Percentiles rank a stretch among this genome's conserved stretches.
Evolutionary conservation across 768 basidiomycete species (phyloP).

Genomic region (Podaxis sp.): DNA sequence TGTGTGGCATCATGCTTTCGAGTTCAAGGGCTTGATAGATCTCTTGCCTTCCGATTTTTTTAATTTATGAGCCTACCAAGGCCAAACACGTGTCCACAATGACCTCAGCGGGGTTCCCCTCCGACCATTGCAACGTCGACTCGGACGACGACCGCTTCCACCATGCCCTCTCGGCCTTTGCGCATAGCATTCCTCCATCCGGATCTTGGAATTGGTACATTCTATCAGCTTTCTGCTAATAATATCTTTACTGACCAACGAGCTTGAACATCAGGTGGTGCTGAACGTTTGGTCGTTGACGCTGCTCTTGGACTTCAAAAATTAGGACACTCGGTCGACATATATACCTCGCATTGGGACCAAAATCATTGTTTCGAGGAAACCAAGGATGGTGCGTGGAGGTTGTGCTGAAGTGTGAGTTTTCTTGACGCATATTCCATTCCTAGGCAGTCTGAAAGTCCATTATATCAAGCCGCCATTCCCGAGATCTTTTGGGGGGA

Average conservation of each 20-base stretch:
- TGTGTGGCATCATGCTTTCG: too few relatives aligned
- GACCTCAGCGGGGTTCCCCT: neutral
- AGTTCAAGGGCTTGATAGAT: neutral
- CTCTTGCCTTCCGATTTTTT: neutral
- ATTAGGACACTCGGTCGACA: constrained; percentile 80
- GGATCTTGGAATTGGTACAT: constrained; percentile 88
- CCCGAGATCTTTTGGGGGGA: constrained; percentile 76
- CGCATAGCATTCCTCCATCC: constrained; percentile 87
- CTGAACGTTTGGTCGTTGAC: constrained; percentile 93
- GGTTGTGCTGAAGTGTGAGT: neutral
- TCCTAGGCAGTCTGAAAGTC: constrained; percentile 75
- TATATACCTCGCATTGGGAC: constrained; percentile 95
- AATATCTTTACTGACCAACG: constrained; percentile 14
- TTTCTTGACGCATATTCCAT: neutral
- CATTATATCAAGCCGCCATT: constrained; percentile 72
- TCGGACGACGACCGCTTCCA: neutral
- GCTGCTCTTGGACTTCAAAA: constrained; percentile 87
- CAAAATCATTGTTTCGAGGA: constrained; percentile 89
- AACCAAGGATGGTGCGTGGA: constrained; percentile 75
- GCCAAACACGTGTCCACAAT: constrained; percentile 12
- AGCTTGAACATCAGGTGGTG: constrained; percentile 65
- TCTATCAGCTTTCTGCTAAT: constrained; percentile 11
- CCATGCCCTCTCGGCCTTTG: constrained; percentile 20
- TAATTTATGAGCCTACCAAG: neutral
- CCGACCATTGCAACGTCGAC: neutral